These are phyloP conservation scores for Aspergillus japonicus DNA, from an alignment of 2,329 filamentous ascomycete genomes.

Conservation along the genomic window DNA sequence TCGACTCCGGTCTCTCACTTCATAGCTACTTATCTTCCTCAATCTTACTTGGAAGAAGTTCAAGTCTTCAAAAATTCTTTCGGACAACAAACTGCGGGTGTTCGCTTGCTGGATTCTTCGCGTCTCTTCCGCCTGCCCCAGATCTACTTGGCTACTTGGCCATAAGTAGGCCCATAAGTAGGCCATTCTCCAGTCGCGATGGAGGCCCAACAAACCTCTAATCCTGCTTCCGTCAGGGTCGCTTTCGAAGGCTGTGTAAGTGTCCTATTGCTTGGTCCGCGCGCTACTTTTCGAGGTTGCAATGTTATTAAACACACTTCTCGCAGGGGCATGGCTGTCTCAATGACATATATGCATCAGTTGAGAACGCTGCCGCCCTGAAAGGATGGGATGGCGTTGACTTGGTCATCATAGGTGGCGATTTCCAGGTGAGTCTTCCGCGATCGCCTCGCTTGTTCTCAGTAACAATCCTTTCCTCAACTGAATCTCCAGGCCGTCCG, in stretches of 20 bases:
- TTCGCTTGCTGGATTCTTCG: not conserved
- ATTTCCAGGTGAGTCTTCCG: conserved; percentile 70
- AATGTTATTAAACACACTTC: conserved; percentile 10
- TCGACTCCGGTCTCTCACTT: not conserved
- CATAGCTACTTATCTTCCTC: not conserved
- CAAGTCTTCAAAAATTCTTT: not conserved
- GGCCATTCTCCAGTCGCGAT: conserved; percentile 7
- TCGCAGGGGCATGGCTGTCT: conserved; percentile 83
- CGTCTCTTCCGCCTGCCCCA: not conserved
- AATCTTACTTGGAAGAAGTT: not conserved
- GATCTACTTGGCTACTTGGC: not conserved
- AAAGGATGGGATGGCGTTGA: conserved; percentile 82
- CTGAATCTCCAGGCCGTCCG: conserved; percentile 65
- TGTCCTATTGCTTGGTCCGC: not conserved
- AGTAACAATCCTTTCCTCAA: conserved; percentile 13
- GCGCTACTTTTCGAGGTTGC: conserved; percentile 1
- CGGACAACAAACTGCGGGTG: not conserved
- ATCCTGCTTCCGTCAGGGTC: conserved; percentile 56
- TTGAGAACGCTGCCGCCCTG: conserved; percentile 65
- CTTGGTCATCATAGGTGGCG: conserved; percentile 88
- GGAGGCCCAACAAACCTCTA: conserved; percentile 5
- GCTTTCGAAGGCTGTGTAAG: conserved; percentile 85
- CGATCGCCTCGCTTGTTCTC: not conserved
- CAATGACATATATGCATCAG: conserved; percentile 83
- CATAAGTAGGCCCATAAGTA: not conserved